Evolutionary conservation across 1,139 yeast genomes (phyloP).

Genomic region (Hanseniaspora uvarum): DNA sequence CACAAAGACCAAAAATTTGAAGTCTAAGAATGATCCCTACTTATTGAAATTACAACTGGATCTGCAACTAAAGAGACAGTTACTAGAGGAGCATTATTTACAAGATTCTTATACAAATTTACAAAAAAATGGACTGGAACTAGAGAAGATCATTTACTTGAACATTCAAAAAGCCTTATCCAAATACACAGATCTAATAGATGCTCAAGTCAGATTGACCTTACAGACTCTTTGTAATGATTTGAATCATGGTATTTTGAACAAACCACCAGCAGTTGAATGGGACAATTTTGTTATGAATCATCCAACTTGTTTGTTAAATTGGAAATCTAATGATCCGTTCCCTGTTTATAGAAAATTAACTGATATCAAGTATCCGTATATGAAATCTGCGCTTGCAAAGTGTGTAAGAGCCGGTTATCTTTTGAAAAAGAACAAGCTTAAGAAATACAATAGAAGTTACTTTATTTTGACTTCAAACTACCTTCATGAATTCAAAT

Average conservation of each 20-base stretch:
- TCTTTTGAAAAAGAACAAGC: constrained; percentile 49
- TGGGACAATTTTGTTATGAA: constrained; percentile 68
- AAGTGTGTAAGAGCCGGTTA: constrained; percentile 48
- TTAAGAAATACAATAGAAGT: constrained; percentile 53
- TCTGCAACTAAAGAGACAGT: constrained; percentile 56
- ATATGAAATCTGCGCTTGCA: constrained; percentile 42
- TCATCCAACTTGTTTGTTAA: constrained; percentile 34
- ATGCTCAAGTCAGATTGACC: constrained; percentile 47
- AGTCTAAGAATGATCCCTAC: constrained; percentile 51
- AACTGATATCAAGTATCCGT: constrained; percentile 42
- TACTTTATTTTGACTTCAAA: constrained; percentile 68
- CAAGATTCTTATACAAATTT: constrained; percentile 62
- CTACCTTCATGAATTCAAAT: constrained; percentile 60
- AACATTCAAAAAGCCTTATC: constrained; percentile 55
- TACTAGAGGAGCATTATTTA: constrained; percentile 57
- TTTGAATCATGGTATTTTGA: constrained; percentile 51
- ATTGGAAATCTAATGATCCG: constrained; percentile 41
- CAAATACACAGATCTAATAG: constrained; percentile 46
- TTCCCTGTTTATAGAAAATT: constrained; percentile 39
- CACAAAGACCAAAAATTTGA: constrained; percentile 22
- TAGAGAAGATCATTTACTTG: constrained; percentile 57
- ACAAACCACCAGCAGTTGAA: constrained; percentile 54
- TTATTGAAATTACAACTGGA: constrained; percentile 54
- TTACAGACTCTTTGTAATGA: constrained; percentile 51
- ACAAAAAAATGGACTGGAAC: constrained; percentile 60